Evolutionary conservation across 75 land plant species (phyloP).

Genomic region (Picea sitchensis): DNA sequence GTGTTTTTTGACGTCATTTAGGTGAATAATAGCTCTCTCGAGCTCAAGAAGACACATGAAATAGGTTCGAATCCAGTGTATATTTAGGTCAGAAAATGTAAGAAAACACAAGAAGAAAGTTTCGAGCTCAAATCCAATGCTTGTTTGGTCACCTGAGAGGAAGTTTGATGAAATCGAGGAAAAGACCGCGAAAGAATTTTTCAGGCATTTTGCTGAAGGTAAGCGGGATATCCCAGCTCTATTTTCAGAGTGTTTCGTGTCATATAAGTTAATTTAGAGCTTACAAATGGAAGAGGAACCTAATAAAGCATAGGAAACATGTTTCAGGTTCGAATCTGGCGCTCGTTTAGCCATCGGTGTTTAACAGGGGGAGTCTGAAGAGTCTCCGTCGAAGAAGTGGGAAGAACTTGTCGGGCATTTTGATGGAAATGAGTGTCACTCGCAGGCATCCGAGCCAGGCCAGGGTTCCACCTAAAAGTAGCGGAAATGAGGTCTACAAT

Average conservation of each 20-base stretch:
- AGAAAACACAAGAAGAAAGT: background rate
- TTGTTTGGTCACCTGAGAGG: background rate
- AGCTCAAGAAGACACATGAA: background rate
- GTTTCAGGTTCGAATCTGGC: background rate
- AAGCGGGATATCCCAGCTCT: background rate
- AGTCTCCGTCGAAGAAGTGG: background rate
- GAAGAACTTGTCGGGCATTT: background rate
- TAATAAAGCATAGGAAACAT: background rate
- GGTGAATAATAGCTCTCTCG: background rate
- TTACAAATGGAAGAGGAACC: background rate
- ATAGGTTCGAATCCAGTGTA: background rate
- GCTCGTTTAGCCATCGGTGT: background rate
- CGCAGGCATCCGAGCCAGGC: background rate
- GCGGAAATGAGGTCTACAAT: slow-evolving; percentile 50
- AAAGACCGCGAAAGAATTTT: background rate
- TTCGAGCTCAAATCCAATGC: background rate
- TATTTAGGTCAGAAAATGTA: background rate
- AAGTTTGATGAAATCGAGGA: background rate
- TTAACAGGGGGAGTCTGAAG: background rate
- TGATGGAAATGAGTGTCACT: slow-evolving; percentile 2
- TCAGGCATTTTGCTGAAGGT: slow-evolving; percentile 6
- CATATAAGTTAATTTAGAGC: background rate
- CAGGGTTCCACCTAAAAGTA: background rate
- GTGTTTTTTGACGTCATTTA: background rate
- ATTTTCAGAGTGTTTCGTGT: background rate